Base-by-base conservation (phyloP, 108 stramenopile species). In the Heterococcus sp. region DNA sequence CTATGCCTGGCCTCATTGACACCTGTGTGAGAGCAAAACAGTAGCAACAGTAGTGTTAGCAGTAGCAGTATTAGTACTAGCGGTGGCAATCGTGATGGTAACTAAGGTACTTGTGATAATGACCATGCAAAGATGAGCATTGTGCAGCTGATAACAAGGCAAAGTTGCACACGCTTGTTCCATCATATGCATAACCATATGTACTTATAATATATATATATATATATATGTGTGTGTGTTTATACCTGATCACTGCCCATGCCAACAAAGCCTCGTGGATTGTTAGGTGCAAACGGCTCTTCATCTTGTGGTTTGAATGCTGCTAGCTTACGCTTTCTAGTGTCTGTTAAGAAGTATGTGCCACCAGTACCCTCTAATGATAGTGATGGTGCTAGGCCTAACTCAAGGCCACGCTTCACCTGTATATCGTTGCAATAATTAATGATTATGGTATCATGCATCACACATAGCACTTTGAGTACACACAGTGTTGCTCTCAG, bases 221-320 rank as follows among this genome's bases (percentile, higher is more conserved):
- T n/a, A 63, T 63, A 63, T 26, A 69, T 37, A 21, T 31, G 14
- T 14, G 35, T 21, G 14, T 37, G 21, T 31, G 68, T 69, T 29
- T 35, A 35, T 26, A 69, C 21, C 14, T 26, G 21, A 63, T 74
- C 4, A 3, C 39, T 39, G 34, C 30, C 65, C 8, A 67, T 11
- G 21, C 66, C 66, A 3, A 67, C 89, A 69, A 93, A 92, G 3
- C 93, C 92, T 32, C 94, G 86, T 0, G 98, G 97, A 79, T 99
- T 99, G 87, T 96, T 97, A 79, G 92, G 93, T 14, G 95, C 94
- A 80, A 93, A 95, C 0, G 97, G 96, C 80, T 99, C 98, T 78
- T 99, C 98, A 85, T 99, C 98, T 4, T 91, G 88, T 21, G 98
- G 96, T 76, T 99, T 99, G 88, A 97, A 99, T 29, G 94, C 95